phyloP scores from a whole-genome alignment of 768 basidiomycete species.

The Mycena vitilis region DNA sequence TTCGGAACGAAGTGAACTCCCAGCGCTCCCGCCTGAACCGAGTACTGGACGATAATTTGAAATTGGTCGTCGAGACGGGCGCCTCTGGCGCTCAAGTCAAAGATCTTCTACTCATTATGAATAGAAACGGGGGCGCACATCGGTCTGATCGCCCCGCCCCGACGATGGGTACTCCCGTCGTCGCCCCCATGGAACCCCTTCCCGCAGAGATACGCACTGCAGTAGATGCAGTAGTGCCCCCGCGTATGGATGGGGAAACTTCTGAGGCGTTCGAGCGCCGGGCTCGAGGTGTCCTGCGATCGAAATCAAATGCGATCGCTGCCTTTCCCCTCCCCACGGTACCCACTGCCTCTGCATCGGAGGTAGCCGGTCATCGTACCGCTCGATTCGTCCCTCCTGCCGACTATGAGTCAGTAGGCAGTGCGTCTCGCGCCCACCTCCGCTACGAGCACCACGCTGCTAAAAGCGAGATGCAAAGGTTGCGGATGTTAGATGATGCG shows the following conservation, averaged over 20 bases:
- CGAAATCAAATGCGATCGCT: background rate
- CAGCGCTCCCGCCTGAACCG: background rate
- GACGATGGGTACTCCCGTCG: no score
- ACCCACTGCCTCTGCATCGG: no score
- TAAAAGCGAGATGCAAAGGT: background rate
- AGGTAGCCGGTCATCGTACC: background rate
- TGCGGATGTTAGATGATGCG: background rate
- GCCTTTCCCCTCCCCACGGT: background rate
- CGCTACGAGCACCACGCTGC: background rate
- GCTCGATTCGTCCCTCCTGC: background rate
- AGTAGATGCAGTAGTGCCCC: background rate
- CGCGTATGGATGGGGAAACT: background rate
- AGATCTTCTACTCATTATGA: background rate
- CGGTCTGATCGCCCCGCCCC: no score
- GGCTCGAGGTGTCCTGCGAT: background rate
- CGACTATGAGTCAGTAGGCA: background rate
- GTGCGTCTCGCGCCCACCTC: background rate
- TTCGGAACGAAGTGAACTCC: constrained; percentile 3
- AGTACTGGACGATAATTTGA: constrained; percentile 1
- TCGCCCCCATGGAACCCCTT: no score
- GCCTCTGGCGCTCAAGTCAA: background rate
- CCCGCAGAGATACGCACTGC: background rate
- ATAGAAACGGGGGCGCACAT: background rate
- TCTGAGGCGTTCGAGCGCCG: background rate
- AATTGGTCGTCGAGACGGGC: background rate